phyloP scores from a whole-genome alignment of 2,329 filamentous ascomycete genomes.

The Xylaria digitata region DNA sequence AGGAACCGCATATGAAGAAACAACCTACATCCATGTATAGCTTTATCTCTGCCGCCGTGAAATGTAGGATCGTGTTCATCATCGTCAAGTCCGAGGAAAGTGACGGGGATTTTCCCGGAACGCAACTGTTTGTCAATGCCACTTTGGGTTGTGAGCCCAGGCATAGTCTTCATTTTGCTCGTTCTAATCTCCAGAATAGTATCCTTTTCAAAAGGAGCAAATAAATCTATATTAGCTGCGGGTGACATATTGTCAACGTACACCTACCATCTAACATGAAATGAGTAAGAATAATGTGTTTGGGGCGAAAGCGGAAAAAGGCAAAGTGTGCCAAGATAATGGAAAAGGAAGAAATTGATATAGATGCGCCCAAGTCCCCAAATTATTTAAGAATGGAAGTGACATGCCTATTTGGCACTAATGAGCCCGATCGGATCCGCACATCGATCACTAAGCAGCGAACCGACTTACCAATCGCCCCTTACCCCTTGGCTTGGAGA shows the following conservation, averaged over 20 bases:
- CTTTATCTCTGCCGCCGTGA: conserved; percentile 73
- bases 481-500: conserved; percentile 6
- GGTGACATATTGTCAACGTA: conserved; percentile 41
- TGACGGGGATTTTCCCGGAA: conserved; percentile 58
- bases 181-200: conserved; percentile 67
- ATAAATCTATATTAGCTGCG: conserved; percentile 43
- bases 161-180: conserved; percentile 66
- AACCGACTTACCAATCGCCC: not conserved
- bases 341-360: conserved; percentile 9
- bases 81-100: conserved; percentile 62
- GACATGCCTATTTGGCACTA: conserved; percentile 25
- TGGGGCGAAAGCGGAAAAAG: not conserved
- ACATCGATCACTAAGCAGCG: conserved; percentile 25
- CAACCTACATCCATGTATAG: conserved; percentile 66
- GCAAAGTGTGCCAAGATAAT: not conserved
- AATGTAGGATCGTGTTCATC: conserved; percentile 72
- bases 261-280: not conserved
- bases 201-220: conserved; percentile 59
- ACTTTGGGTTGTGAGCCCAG: conserved; percentile 61
- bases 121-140: conserved; percentile 67
- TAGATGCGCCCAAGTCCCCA: conserved; percentile 9
- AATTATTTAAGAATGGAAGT: conserved; percentile 18
- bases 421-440: conserved; percentile 21
- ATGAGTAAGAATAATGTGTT: not conserved
- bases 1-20: not conserved